phyloP scores from a whole-genome alignment of 169 alveolate genomes.

The Plasmodium billcollinsi region DNA sequence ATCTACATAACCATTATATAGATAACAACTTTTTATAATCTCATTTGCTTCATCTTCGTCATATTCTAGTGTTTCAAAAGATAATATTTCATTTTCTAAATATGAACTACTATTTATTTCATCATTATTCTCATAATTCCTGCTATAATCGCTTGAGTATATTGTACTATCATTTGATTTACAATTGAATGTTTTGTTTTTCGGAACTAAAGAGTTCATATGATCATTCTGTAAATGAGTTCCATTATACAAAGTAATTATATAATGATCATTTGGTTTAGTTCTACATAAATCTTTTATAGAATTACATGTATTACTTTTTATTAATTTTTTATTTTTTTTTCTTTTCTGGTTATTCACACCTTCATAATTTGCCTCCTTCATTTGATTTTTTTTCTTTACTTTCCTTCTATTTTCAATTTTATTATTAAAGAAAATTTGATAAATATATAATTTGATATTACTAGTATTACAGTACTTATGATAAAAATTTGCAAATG shows the following conservation, averaged over 20 bases:
- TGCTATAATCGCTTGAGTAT: constrained; percentile 30
- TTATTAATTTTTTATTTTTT: constrained; percentile 16
- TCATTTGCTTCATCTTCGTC: constrained; percentile 75
- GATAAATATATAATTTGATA: constrained; percentile 12
- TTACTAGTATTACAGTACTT: constrained; percentile 15
- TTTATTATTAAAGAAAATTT: constrained; percentile 40
- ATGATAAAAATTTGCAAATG: constrained; percentile 27
- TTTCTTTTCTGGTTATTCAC: neutral
- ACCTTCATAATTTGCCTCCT: constrained; percentile 3
- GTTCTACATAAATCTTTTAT: constrained; percentile 9
- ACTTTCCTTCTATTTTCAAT: constrained; percentile 13
- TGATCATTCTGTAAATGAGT: constrained; percentile 33
- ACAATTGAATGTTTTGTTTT: constrained; percentile 15
- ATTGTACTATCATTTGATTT: constrained; percentile 49
- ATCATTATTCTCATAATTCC: constrained; percentile 37
- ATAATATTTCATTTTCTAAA: constrained; percentile 48
- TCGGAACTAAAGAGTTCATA: constrained; percentile 14
- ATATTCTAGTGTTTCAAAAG: constrained; percentile 57
- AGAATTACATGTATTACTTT: constrained; percentile 6
- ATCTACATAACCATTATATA: constrained; percentile 59
- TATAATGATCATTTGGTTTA: constrained; percentile 51
- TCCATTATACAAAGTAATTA: constrained; percentile 58
- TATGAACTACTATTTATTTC: constrained; percentile 32
- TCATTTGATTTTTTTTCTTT: too few species aligned
- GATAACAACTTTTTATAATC: constrained; percentile 67